Conservation (phyloP, 495 filamentous ascomycete species). For the Geopyxis carbonaria region DNA sequence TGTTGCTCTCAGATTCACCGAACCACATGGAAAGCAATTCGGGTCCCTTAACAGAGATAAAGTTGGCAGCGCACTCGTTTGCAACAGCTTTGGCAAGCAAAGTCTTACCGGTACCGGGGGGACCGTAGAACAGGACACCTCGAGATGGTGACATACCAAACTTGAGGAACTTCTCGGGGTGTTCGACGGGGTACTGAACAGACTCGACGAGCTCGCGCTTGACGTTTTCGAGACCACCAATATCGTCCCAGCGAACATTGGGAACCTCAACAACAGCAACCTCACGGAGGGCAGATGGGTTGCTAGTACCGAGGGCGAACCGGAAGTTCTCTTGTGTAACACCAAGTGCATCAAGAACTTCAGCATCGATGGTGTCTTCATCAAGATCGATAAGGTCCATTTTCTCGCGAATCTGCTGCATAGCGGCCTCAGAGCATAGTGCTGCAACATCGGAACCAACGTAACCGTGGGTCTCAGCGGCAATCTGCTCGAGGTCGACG, state of each 20-base stretch:
- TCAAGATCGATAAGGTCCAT: conserved; percentile 99
- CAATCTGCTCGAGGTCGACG: conserved; percentile 91
- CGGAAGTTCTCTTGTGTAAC: conserved; percentile 99
- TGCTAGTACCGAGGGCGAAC: conserved; percentile 90
- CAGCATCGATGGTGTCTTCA: conserved; percentile 96
- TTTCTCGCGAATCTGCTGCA: conserved; percentile 99
- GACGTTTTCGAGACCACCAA: conserved; percentile 94
- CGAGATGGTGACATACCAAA: conserved; percentile 96
- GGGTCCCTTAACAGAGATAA: conserved; percentile 97
- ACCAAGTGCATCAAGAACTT: conserved; percentile 92
- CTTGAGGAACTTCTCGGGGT: conserved; percentile 99
- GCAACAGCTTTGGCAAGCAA: conserved; percentile 97
- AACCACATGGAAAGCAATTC: conserved; percentile 99
- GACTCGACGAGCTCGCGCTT: conserved; percentile 99
- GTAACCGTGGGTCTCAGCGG: conserved; percentile 95
- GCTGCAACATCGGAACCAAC: conserved; percentile 97
- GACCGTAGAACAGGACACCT: conserved; percentile 96
- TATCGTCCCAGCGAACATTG: conserved; percentile 98
- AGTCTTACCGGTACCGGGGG: conserved; percentile 99
- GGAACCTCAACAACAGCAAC: conserved; percentile 98
- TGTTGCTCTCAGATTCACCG: conserved; percentile 99
- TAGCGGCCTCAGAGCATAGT: conserved; percentile 97
- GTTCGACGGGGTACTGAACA: conserved; percentile 97
- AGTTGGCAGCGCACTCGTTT: conserved; percentile 98
- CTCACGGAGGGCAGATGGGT: conserved; percentile 95